Conservation (phyloP, 2,329 filamentous ascomycete genomes). For the Metarhizium album region DNA sequence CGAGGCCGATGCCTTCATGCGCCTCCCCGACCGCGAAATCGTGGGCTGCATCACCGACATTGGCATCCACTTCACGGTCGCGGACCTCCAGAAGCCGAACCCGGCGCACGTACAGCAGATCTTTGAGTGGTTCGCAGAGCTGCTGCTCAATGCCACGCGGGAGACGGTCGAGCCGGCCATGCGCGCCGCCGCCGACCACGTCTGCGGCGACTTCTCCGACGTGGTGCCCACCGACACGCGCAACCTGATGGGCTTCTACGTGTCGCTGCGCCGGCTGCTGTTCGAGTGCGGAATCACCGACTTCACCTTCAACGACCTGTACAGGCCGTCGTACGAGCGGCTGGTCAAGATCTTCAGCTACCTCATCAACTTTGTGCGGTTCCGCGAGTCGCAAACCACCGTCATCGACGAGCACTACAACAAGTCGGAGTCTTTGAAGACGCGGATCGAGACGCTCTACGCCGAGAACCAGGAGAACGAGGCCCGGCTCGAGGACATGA, state of each 20-base stretch:
- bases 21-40: conserved; percentile 64
- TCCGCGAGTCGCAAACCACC: conserved; percentile 81
- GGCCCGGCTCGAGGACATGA: conserved; percentile 67
- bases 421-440: conserved; percentile 75
- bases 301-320: conserved; percentile 86
- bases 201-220: conserved; percentile 76
- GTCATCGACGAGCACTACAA: conserved; percentile 93
- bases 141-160: conserved; percentile 86
- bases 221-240: conserved; percentile 79
- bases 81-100: conserved; percentile 88
- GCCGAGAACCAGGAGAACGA: conserved; percentile 82
- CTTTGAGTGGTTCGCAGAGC: conserved; percentile 93
- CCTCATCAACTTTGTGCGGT: conserved; percentile 97
- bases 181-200: conserved; percentile 79
- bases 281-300: conserved; percentile 85
- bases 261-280: conserved; percentile 68
- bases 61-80: conserved; percentile 75
- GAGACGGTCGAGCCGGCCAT: conserved; percentile 92
- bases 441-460: conserved; percentile 77
- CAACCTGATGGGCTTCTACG: conserved; percentile 93
- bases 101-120: conserved; percentile 92
- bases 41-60: conserved; percentile 96
- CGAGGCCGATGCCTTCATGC: conserved; percentile 48
- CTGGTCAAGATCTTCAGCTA: conserved; percentile 95
- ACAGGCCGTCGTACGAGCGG: conserved; percentile 80